Base-by-base conservation (phyloP, 345 rosid genomes). In the Alliaria petiolata region DNA sequence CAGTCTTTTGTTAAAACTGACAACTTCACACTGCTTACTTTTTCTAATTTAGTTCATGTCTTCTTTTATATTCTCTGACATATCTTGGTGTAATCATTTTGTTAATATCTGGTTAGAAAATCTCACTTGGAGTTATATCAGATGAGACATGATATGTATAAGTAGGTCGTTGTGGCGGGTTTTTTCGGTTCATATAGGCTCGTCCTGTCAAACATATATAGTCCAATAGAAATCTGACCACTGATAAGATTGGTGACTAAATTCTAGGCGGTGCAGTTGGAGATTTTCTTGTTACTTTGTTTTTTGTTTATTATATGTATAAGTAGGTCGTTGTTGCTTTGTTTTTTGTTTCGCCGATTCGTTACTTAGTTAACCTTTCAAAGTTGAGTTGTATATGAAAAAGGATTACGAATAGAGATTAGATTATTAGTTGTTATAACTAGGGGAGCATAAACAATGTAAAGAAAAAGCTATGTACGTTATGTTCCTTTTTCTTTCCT, bases 391-490 rank as follows among this genome's bases (percentile, higher is more conserved):
- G n/a, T n/a, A n/a, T n/a, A n/a, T n/a, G n/a, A n/a, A n/a, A n/a
- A n/a, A n/a, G n/a, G n/a, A n/a, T n/a, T n/a, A n/a, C n/a, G n/a
- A n/a, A n/a, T n/a, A n/a, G n/a, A n/a, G n/a, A n/a, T n/a, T n/a
- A n/a, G n/a, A n/a, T n/a, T n/a, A n/a, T n/a, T n/a, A n/a, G n/a
- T n/a, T n/a, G n/a, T n/a, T n/a, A n/a, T n/a, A n/a, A n/a, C n/a
- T n/a, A n/a, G n/a, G n/a, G n/a, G n/a, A 52, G 39, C 69, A 68
- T 8, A 34, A 77, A 83, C 42, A 85, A 89, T 82, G 86, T 82
- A 81, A 82, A 85, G 88, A 83, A 84, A 92, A 83, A 89, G 88
- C 67, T 69, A 83, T 65, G 80, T 31, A n/a, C n/a, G n/a, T 3
- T n/a, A n/a, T n/a, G n/a, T 57, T 73, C 65, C 7, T 78, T 76